Evolutionary conservation across 345 rosid species (phyloP), one percentile per base, ranked within the genome.

Genomic region (Heritiera fomes): DNA sequence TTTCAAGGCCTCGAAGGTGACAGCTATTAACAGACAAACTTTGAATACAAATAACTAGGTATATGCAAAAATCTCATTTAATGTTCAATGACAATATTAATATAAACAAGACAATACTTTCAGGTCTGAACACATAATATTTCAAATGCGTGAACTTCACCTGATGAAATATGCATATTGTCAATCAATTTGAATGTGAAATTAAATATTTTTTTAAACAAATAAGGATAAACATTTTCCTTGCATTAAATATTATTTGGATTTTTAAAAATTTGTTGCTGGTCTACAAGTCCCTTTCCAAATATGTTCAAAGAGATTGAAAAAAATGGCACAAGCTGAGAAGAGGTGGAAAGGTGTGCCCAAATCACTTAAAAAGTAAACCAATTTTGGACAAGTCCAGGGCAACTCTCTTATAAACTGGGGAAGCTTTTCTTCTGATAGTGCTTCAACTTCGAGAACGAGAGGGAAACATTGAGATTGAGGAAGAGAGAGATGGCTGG

Each of bases 121-220:
- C 23, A 20, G 63, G 34, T 20, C 14, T 14, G 34, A 59, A 8
- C 23, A 20, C 28, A 56, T 23, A 0, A 55, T 6, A 11, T 20
- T 20, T 46, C 1, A 46, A 69, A 46, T 55, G 46, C 73, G 73
- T 69, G 73, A 69, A 34, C 11, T 68, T 23, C 73, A 69, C 73
- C 11, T 69, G 56, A 69, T 47, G n/a, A 46, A 30, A 71, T 71
- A 41, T 49, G 23, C 7, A 15, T 34, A 34, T 34, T 43, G 1
- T 28, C 74, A 40, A 65, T 38, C 23, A 61, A 61, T 61, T 61
- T 61, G 7, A 60, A 60, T 4, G 7, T 2, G 0, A 60, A 60
- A 60, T 10, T 61, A 61, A 18, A 1, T 34, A 34, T 34, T 1
- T 34, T 34, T 34, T 34, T 34, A 34, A 34, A 34, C 3, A 34